Base-by-base conservation (phyloP, 2,329 filamentous ascomycete genomes). In the Paradendryphiella salina region DNA sequence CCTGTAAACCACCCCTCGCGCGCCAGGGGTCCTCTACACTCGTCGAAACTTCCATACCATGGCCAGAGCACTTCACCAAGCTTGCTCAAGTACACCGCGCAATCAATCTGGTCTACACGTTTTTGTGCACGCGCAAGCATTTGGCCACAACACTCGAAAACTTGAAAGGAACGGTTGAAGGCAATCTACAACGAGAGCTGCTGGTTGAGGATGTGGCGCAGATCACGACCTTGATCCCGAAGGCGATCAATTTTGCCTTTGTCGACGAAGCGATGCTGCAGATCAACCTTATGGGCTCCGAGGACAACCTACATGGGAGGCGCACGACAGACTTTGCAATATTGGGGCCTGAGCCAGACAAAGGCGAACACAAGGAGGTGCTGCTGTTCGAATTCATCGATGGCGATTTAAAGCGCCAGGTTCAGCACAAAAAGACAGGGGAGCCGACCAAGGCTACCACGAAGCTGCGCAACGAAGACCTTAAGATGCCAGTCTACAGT, bases 321-420 rank as follows among this genome's bases (percentile, higher is more conserved):
- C 76, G 78, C 55, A 78, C 79, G 9, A 77, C 78, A 44, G 76
- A 82, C 50, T 72, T 72, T 50, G 61, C 67, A 23, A 68, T 73
- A 13, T 54, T 65, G 1, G 65, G 69, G 38, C 65, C 67, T 5
- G 70, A 76, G 29, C 66, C 69, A 28, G 72, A 72, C 4, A 63
- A 70, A 33, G 64, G 76, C 53, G 75, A 77, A 29, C 78, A 77
- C 1, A 81, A 81, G 43, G 85, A 96, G 61, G 87, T 96, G 13
- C 75, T 99, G 18, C 83, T 93, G 29, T 96, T 99, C 64, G 94
- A 97, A 70, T 97, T 95, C 61, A 75, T 96, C 14, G 94, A 97
- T 70, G 92, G 88, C 0, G 93, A 96, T 68, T 73, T 97, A 60
- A 96, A 92, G 75, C 81, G 88, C 33, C 86, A 95, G 67, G 87